Evolutionary conservation across 768 basidiomycete genomes (phyloP).

Genomic region (Lactifluus echinatus): DNA sequence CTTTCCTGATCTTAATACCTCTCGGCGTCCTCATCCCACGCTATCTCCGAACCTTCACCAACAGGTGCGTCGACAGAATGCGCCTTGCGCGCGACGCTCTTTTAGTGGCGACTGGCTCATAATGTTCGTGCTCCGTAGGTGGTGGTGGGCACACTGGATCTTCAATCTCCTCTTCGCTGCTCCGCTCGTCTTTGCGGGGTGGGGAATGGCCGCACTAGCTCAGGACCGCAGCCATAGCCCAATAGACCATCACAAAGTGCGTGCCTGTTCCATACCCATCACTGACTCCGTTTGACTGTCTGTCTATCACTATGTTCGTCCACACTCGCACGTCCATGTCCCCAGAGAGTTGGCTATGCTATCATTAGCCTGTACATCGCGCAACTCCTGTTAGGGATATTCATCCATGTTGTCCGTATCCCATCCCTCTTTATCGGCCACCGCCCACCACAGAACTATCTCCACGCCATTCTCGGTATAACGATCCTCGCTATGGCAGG

Average conservation of each 20-base stretch:
- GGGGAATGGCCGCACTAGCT: slow-evolving; percentile 30
- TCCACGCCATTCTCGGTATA: slow-evolving; percentile 42
- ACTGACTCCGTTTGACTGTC: neutral
- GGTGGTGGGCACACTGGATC: slow-evolving; percentile 7
- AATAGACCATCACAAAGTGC: slow-evolving; percentile 35
- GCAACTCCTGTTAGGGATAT: slow-evolving; percentile 39
- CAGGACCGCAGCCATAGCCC: neutral
- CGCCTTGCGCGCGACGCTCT: too few relatives aligned
- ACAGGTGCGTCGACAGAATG: neutral
- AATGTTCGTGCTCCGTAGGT: neutral
- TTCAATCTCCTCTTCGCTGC: slow-evolving; percentile 30
- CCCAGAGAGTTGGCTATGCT: slow-evolving; percentile 44
- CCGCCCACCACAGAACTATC: slow-evolving; percentile 33
- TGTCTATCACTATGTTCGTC: slow-evolving; percentile 17
- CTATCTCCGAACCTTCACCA: slow-evolving; percentile 11
- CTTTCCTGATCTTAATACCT: slow-evolving; percentile 4
- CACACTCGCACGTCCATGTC: too few relatives aligned
- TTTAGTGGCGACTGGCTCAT: neutral
- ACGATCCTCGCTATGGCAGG: slow-evolving; percentile 45
- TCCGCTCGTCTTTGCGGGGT: slow-evolving; percentile 47
- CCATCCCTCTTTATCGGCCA: slow-evolving; percentile 29
- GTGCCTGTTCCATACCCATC: neutral
- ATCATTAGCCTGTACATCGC: slow-evolving; percentile 46
- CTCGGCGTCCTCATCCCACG: slow-evolving; percentile 3
- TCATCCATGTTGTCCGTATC: slow-evolving; percentile 47